Evolutionary conservation across 768 basidiomycete genomes (phyloP), one percentile per base, ranked within the genome.

Genomic region (Serpula lacrymans): DNA sequence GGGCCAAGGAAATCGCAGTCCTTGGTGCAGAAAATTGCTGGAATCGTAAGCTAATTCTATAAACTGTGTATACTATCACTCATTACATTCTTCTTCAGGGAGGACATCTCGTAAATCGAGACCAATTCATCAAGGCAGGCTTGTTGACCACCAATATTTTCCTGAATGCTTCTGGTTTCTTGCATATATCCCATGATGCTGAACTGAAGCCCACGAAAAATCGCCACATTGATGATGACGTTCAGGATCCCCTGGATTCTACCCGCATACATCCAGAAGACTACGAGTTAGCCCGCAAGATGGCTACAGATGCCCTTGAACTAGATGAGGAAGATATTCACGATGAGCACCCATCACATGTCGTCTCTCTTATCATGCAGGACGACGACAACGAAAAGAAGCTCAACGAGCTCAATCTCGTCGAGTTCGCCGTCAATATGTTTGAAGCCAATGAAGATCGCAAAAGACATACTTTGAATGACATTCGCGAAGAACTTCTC

Each of bases 211-310:
- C 74, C 31, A 53, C 69, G 23, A 88, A 88, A 62, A 74, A 75
- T 31, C 71, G 75, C 26, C 72, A 75, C 36, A 63, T 66, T 44
- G 80, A 84, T 23, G 78, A 80, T 33, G 85, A 88, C 32, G 73
- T 79, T 41, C 78, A 77, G 25, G 96, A 99, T 60, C 90, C 94
- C 4, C 71, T 99, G 38, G 96, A 99, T 56, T 82, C 83, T 55
- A 98, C 94, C 26, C 88, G 96, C 14, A 90, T 99, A 39, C 96
- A 99, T 56, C 91, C 91, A 5, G 90, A 95, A 59, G 96, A 99
- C 64, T 99, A 98, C 57, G 94, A 97, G 50, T 74, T 98, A 27
- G 95, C 96, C 3, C 83, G 91, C 25, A 97, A 98, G 70, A 96
- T 99, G 93, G 95, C 95, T 26, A 88, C 90, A 14, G 93, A 97